Conservation (phyloP, 257 asterid species). For the Rubia yunnanensis region DNA sequence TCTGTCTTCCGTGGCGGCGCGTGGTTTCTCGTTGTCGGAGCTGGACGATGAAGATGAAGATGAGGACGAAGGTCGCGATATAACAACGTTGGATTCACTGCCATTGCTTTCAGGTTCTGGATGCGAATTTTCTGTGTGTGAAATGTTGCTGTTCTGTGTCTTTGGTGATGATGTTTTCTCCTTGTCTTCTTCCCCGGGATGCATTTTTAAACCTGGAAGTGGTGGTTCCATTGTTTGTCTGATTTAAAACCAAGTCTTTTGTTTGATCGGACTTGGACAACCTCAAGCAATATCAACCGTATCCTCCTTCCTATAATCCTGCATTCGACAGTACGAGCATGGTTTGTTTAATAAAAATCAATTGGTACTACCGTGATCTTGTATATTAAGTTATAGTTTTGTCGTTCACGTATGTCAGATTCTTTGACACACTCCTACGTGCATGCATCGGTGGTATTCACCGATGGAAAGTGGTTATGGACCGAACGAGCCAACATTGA, state of each 20-base stretch:
- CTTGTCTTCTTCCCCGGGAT: not conserved
- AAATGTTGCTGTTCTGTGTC: not conserved
- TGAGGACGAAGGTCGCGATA: conserved; percentile 20
- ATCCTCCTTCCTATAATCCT: conserved; percentile 4
- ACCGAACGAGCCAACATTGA: too few relatives aligned
- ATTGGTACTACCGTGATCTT: too few relatives aligned
- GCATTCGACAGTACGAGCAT: not conserved
- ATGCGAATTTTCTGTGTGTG: not conserved
- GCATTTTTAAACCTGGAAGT: not conserved
- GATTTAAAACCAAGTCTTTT: not conserved
- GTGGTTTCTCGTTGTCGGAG: conserved; percentile 13
- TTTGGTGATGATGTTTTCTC: not conserved
- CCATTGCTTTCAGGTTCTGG: conserved; percentile 13
- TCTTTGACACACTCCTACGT: too few relatives aligned
- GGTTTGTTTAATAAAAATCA: not conserved
- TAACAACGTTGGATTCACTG: conserved; percentile 7
- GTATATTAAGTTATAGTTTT: too few relatives aligned
- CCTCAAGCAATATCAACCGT: not conserved
- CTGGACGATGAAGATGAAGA: conserved; percentile 28
- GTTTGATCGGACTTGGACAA: conserved; percentile 5
- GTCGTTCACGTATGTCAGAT: too few relatives aligned
- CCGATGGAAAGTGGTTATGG: too few relatives aligned
- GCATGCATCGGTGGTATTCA: too few relatives aligned
- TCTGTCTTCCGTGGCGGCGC: too few relatives aligned
- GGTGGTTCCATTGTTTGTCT: conserved; percentile 34